Evolutionary conservation across 2,329 filamentous ascomycete species (phyloP).

Genomic region (Pseudogymnoascus sp.): DNA sequence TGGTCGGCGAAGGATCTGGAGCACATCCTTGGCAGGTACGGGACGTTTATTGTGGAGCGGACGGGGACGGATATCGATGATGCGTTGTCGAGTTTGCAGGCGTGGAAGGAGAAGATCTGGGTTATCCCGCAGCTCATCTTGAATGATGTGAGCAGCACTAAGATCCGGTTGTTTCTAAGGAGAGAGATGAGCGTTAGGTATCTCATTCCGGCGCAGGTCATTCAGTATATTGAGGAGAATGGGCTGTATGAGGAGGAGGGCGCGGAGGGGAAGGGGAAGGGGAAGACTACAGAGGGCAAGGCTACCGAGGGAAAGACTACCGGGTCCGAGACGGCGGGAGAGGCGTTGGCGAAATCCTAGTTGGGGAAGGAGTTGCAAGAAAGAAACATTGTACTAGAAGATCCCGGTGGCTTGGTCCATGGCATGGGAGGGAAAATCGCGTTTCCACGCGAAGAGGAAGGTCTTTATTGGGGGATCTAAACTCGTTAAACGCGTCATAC

Average conservation of each 20-base stretch:
- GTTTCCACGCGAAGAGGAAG: background rate
- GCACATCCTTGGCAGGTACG: conserved; percentile 72
- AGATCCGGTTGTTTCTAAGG: conserved; percentile 74
- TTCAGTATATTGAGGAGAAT: conserved; percentile 65
- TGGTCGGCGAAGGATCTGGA: conserved; percentile 83
- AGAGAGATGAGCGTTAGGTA: conserved; percentile 79
- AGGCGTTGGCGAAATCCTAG: background rate
- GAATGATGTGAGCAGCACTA: conserved; percentile 74
- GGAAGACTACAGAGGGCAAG: conserved; percentile 9
- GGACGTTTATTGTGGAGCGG: conserved; percentile 80
- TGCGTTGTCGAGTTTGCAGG: conserved; percentile 71
- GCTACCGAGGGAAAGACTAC: background rate
- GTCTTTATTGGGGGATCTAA: conserved; percentile 2
- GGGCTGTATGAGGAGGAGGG: conserved; percentile 51
- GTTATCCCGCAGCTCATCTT: conserved; percentile 84
- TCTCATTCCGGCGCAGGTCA: conserved; percentile 64
- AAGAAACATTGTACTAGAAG: background rate
- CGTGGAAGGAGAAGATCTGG: conserved; percentile 79
- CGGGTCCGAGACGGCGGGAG: background rate
- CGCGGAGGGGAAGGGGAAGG: conserved; percentile 20
- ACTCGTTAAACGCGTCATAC: background rate
- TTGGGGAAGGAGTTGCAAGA: background rate
- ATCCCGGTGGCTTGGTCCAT: background rate
- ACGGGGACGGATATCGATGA: conserved; percentile 84
- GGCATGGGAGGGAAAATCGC: background rate